Evolutionary conservation across 2,329 filamentous ascomycete species (phyloP), one percentile per base, ranked within the genome.

Genomic region (Falciphora oryzae): DNA sequence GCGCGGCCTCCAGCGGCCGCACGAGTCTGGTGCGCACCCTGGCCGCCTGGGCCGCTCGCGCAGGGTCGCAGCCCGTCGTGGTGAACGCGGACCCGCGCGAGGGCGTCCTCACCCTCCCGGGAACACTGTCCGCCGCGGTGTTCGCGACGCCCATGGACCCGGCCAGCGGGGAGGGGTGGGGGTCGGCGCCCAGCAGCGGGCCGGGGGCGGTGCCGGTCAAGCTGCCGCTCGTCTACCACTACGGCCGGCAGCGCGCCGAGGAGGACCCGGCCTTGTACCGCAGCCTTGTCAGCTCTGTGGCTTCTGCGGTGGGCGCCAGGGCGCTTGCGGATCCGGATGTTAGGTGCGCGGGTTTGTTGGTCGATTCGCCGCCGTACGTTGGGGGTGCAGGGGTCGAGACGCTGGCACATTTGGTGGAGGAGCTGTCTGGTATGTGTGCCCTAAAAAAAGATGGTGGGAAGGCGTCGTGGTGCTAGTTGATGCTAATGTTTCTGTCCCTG

Each of bases 151-250:
- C 96, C 70, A 85, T 98, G 78, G 94, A 98, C 75, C 83, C 85
- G 70, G 80, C 82, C 2, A 91, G 94, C 71, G 89, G 92, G 67
- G 89, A 93, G 66, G 92, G 91, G 27, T 97, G 93, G 88, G 95
- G 95, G 13, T 92, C 85, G 69, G 93, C 92, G 70, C 93, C 94
- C 0, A 96, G 93, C 71, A 96, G 91, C 69, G 95, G 94, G 0
- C 93, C 95, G 0, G 95, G 90, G 70, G 85, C 88, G 0, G 88
- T 96, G 25, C 93, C 94, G 0, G 92, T 97, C 63, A 98, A 97
- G 80, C 82, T 97, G 70, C 95, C 95, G 6, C 79, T 99, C 64
- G 92, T 94, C 32, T 96, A 97, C 74, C 92, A 93, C 76, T 96
- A 91, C 75, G 94, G 95, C 22, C 81, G 90, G 67, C 82, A 85